Base-by-base conservation (phyloP, 495 filamentous ascomycete species). In the Lasiosphaeriaceae sp. region DNA sequence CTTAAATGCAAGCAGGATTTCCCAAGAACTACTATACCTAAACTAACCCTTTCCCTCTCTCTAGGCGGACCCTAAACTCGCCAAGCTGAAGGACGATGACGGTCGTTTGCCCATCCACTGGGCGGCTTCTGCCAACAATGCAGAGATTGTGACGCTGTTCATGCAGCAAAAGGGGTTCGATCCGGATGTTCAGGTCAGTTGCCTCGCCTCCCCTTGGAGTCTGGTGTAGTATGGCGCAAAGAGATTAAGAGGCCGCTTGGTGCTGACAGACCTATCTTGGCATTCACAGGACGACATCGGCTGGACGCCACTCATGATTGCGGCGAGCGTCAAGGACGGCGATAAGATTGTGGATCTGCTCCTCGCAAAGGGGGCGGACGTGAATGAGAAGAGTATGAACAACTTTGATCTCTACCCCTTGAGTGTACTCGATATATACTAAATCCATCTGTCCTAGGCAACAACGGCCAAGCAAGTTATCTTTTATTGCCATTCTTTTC, bases 241-340 rank as follows among this genome's bases (percentile, higher is more conserved):
- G 26, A 34, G 1, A n/a, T 51, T 17, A 19, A n/a, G 6, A 1
- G n/a, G 20, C 17, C 17, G 20, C 39, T n/a, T 31, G 45, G 17
- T 26, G n/a, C 56, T 60, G 22, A 52, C 47, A 39, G 26, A 9
- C 26, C 26, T 31, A 9, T 31, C 26, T 31, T 9, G 26, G 22
- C 14, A 50, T 7, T 55, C 46, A 55, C 59, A 90, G 84, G 94
- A 98, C 68, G 91, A 86, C 17, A 86, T 85, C 9, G 92, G 93
- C 51, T 98, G 94, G 94, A 95, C 93, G 11, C 88, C 90, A 1
- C 77, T 97, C 22, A 97, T 97, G 92, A 96, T 97, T 51, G 88
- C 93, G 11, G 81, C 88, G 11, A 92, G 86, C 58, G 77, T 96
- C 35, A 86, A 86, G 60, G 88, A 89, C 50, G 81, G 75, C 23